phyloP scores from a whole-genome alignment of 139 green algal genomes.

The Chlorella sp. region DNA sequence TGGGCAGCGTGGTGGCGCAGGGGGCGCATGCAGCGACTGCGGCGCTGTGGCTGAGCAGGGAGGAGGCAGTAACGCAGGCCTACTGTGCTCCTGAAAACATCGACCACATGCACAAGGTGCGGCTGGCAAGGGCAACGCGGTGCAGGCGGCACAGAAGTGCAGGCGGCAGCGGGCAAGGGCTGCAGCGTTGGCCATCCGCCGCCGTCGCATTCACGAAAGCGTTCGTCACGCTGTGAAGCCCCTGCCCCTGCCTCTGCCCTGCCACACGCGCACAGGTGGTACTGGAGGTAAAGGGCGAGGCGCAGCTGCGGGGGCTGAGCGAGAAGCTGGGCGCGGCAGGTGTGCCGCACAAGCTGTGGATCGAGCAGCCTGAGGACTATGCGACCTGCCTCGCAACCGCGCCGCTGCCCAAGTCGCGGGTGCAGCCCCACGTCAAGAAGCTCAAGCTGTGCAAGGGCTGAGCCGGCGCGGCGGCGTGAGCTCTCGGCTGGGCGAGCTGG shows the following conservation, averaged over 20 bases:
- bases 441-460: constrained; percentile 84
- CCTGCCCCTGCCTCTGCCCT: not conserved
- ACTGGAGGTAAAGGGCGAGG: constrained; percentile 88
- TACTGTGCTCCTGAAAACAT: constrained; percentile 79
- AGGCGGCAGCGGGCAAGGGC: not conserved
- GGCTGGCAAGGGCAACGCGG: not conserved
- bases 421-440: constrained; percentile 83
- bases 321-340: constrained; percentile 72
- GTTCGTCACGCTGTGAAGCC: not conserved
- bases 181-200: not conserved
- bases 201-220: not conserved
- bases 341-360: constrained; percentile 90
- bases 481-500: too few species aligned
- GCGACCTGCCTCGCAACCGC: constrained; percentile 89
- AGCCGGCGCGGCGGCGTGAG: too few species aligned
- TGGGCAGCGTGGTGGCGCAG: constrained; percentile 94
- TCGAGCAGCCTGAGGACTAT: constrained; percentile 95
- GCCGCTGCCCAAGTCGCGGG: constrained; percentile 70
- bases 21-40: constrained; percentile 88
- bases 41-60: constrained; percentile 73
- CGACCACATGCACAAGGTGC: constrained; percentile 94
- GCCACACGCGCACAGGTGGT: constrained; percentile 75
- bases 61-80: constrained; percentile 47
- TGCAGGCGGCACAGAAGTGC: not conserved
- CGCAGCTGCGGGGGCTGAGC: constrained; percentile 73